These are phyloP conservation scores for Purshia tridentata DNA, from an alignment of 306 rosid genomes.

Conservation along the genomic window DNA sequence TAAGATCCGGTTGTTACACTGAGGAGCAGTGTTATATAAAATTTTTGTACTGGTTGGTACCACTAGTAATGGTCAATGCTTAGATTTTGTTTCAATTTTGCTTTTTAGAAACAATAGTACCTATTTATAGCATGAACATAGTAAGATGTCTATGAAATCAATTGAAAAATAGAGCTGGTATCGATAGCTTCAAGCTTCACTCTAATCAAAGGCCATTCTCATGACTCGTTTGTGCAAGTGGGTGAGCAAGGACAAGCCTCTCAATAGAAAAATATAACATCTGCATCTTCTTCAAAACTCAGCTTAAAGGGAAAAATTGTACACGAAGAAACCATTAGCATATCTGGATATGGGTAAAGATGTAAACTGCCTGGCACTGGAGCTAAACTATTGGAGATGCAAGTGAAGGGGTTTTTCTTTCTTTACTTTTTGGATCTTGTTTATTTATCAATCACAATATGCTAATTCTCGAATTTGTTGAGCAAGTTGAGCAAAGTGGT, in stretches of 20 bases:
- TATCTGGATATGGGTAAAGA: too few relatives aligned
- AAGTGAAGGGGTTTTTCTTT: neutral
- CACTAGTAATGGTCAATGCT: neutral
- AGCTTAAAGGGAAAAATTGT: neutral
- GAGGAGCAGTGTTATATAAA: neutral
- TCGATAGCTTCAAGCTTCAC: neutral
- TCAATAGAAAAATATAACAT: neutral
- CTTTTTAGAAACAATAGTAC: neutral
- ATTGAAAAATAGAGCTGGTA: neutral
- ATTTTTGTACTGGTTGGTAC: neutral
- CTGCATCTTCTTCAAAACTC: neutral
- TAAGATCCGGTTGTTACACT: neutral
- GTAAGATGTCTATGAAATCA: neutral
- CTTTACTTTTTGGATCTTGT: neutral
- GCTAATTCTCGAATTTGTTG: too few relatives aligned
- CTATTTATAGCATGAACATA: neutral
- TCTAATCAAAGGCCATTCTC: neutral
- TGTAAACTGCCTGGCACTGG: too few relatives aligned
- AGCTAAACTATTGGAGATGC: neutral
- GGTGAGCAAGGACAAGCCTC: too few relatives aligned
- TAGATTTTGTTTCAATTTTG: neutral
- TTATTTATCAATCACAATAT: too few relatives aligned
- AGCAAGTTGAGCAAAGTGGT: too few relatives aligned
- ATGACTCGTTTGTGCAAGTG: neutral
- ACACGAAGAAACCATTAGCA: too few relatives aligned